Evolutionary conservation across 805 yeast genomes (phyloP).

Genomic region (Cyberlindnera lachancei): DNA sequence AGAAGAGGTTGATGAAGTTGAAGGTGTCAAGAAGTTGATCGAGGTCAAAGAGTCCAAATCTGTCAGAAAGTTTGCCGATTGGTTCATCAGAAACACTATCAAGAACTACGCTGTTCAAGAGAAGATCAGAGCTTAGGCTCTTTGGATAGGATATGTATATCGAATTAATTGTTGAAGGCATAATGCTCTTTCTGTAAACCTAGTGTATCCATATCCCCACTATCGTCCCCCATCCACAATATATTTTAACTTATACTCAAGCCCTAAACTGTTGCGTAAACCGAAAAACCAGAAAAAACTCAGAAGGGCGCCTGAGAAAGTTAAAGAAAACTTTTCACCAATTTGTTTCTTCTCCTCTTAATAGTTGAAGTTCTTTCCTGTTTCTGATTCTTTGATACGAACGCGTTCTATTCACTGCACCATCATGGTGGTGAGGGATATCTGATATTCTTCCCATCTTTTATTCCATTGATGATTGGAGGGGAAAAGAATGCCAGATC

Average conservation of each 20-base stretch:
- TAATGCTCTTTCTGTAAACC: no score
- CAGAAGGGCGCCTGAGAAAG: no score
- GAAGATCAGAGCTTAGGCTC: slow-evolving; percentile 11
- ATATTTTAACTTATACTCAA: no score
- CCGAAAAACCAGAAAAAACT: no score
- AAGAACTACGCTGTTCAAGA: slow-evolving; percentile 41
- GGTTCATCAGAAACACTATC: slow-evolving; percentile 41
- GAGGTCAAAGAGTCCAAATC: slow-evolving; percentile 38
- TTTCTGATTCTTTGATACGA: slow-evolving; percentile 36
- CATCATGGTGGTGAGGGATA: slow-evolving; percentile 14
- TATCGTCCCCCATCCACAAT: no score
- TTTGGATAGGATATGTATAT: no score
- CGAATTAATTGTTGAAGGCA: no score
- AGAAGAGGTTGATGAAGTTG: no score
- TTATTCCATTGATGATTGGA: slow-evolving; percentile 33
- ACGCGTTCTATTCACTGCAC: slow-evolving; percentile 40
- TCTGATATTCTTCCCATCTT: no score
- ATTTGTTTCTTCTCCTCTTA: not conserved
- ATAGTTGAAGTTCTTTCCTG: not conserved
- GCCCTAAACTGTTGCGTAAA: no score
- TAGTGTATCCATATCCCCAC: no score
- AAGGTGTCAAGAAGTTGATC: slow-evolving; percentile 26
- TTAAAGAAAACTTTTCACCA: not conserved
- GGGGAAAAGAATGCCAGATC: slow-evolving; percentile 38
- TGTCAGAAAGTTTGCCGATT: slow-evolving; percentile 40